Evolutionary conservation across 495 filamentous ascomycete species (phyloP), one percentile per base, ranked within the genome.

Genomic region (Talaromyces borbonicus): DNA sequence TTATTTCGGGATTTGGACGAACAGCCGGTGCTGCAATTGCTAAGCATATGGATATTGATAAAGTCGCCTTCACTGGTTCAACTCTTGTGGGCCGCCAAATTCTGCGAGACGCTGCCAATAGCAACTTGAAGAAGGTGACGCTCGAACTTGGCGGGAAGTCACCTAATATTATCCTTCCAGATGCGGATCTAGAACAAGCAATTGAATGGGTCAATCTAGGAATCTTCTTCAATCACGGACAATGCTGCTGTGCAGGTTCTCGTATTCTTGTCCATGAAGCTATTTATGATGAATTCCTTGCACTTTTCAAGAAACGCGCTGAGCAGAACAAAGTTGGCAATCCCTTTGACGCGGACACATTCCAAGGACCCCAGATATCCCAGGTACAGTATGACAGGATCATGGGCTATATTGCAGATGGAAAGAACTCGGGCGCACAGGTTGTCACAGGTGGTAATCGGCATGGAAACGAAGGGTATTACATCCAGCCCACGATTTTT

Each of bases 151-250:
- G 90, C 63, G 90, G 90, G 68, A 97, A 97, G 81, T 93, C 86
- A 46, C 90, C 90, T 50, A 97, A 97, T 76, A 95, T 97, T 50
- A 79, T 97, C 60, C 95, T 97, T 68, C 73, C 90, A 57, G 90
- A 97, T 56, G 90, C 90, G 43, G 81, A 97, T 59, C 90, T 97
- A 55, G 89, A 96, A 56, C 83, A 95, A 60, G 89, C 92, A 49
- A 90, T 97, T 67, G 86, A 82, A n/a, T 97, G 90, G 90, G 85
- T 90, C 63, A 97, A 97, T 82, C 92, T 90, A 48, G 90, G 90
- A 61, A 95, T 96, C 60, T 97, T 87, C 81, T 97, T 76, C 78
- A 96, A 97, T 79, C 92, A 97, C 72, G 40, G 79, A n/a, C 77
- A 84, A 52, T 76, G 80, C 22, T 84, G 79, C 66, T 79, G 76